These are phyloP conservation scores for Solanum aculeatissimum DNA, from an alignment of 305 asterid genomes.

Conservation along the genomic window DNA sequence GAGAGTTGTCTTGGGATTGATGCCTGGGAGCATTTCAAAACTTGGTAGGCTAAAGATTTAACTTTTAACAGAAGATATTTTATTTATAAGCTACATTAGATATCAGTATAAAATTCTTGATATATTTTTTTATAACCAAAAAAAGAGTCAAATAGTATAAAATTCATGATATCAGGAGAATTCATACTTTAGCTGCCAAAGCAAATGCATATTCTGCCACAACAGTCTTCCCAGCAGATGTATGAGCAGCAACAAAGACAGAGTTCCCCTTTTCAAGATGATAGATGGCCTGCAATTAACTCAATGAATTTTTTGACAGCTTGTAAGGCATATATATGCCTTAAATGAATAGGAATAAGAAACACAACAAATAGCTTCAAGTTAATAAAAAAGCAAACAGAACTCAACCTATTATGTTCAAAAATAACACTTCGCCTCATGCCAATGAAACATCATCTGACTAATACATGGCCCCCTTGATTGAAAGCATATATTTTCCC, in stretches of 20 bases:
- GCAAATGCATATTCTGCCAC: conserved; percentile 99
- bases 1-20: too few relatives aligned
- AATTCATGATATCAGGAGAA: background rate
- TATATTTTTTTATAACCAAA: background rate
- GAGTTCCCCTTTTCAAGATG: conserved; percentile 94
- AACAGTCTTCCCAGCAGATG: conserved; percentile 97
- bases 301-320: background rate
- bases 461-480: background rate
- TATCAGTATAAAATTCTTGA: background rate
- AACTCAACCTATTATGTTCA: background rate
- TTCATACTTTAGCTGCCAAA: conserved; percentile 78
- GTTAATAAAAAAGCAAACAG: background rate
- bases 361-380: background rate
- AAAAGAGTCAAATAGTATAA: background rate
- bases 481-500: background rate
- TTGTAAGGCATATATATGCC: background rate
- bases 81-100: background rate
- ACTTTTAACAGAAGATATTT: background rate
- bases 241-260: conserved; percentile 92
- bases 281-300: conserved; percentile 65
- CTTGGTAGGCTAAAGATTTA: too few relatives aligned
- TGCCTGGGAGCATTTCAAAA: too few relatives aligned
- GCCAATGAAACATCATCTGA: background rate
- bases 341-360: background rate
- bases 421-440: background rate